phyloP scores from a whole-genome alignment of 108 stramenopile genomes.

The Conticribra guillardii region DNA sequence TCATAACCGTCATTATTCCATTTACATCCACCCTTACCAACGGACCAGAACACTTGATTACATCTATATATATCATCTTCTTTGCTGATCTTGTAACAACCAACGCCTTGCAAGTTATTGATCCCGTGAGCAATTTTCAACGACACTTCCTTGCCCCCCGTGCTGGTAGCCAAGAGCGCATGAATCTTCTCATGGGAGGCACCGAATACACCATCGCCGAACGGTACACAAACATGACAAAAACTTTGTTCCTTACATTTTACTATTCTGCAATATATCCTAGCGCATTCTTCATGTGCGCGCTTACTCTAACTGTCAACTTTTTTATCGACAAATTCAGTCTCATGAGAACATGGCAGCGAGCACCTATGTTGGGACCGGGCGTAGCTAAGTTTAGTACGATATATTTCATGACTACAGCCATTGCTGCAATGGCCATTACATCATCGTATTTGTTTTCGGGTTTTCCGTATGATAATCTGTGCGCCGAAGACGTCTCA shows the following conservation, averaged over 20 bases:
- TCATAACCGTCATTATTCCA: slow-evolving; percentile 83
- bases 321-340: slow-evolving; percentile 79
- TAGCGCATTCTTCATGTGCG: slow-evolving; percentile 71
- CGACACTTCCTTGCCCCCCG: slow-evolving; percentile 81
- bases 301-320: slow-evolving; percentile 68
- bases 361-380: slow-evolving; percentile 68
- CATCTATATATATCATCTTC: slow-evolving; percentile 53
- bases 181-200: slow-evolving; percentile 85
- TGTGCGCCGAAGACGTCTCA: slow-evolving; percentile 62
- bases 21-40: slow-evolving; percentile 59
- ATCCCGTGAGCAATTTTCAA: slow-evolving; percentile 64
- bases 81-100: slow-evolving; percentile 80
- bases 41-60: slow-evolving; percentile 40
- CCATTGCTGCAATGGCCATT: slow-evolving; percentile 72
- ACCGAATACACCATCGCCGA: slow-evolving; percentile 77
- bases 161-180: slow-evolving; percentile 76
- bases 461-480: slow-evolving; percentile 87
- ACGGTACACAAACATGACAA: slow-evolving; percentile 67
- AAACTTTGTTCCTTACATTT: slow-evolving; percentile 75
- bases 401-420: slow-evolving; percentile 69
- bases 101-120: slow-evolving; percentile 62
- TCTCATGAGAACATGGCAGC: slow-evolving; percentile 83
- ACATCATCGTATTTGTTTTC: slow-evolving; percentile 78
- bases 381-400: slow-evolving; percentile 73
- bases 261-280: slow-evolving; percentile 87